Conservation (phyloP, 129 eudicot genomes). For the Apium graveolens region DNA sequence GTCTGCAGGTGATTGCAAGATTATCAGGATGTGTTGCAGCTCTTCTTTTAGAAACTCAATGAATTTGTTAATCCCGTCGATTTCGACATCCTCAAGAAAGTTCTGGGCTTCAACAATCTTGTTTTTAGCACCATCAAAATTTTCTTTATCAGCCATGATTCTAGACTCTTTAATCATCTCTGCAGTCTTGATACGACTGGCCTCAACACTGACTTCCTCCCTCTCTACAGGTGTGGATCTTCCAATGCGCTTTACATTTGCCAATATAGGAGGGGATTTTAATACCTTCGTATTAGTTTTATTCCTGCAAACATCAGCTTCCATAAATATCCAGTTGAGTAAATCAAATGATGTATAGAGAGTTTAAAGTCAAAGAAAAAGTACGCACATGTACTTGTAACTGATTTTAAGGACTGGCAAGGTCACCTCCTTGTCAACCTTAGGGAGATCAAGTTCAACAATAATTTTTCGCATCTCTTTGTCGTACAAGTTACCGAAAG, state of each 20-base stretch:
- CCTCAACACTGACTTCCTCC: neutral
- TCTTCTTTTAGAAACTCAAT: constrained; percentile 1
- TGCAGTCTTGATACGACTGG: constrained; percentile 6
- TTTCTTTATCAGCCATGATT: neutral
- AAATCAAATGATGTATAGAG: neutral
- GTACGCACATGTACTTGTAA: neutral
- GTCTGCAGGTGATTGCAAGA: neutral
- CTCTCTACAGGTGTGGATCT: neutral
- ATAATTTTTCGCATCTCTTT: constrained; percentile 11
- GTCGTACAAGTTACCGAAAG: constrained; percentile 14
- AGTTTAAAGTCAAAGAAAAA: neutral
- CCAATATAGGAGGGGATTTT: neutral
- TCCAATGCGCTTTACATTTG: neutral
- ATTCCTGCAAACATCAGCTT: neutral
- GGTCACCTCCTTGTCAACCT: neutral
- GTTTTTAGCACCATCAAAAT: neutral
- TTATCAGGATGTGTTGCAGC: neutral
- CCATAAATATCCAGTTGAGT: neutral
- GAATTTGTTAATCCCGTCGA: neutral
- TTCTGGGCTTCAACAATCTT: neutral
- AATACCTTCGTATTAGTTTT: neutral
- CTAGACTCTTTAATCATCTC: neutral
- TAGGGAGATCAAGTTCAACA: constrained; percentile 14
- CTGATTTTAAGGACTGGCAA: neutral
- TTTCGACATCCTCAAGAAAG: neutral